Percentiles rank a stretch among this genome's conserved stretches.
Conservation (phyloP, 2,329 filamentous ascomycete genomes). For the Xylariales sp. region DNA sequence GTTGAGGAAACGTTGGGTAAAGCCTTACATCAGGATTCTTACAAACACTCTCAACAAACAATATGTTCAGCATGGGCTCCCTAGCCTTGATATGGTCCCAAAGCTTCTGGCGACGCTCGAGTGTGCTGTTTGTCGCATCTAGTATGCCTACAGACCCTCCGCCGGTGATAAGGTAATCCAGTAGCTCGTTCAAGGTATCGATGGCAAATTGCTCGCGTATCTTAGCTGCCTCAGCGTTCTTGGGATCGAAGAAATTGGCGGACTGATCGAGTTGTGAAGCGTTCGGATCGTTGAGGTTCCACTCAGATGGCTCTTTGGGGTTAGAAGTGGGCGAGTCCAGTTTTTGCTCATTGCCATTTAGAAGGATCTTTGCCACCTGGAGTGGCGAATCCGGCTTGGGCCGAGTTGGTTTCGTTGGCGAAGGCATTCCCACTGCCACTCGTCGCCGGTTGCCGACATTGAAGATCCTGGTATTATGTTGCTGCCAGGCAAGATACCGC, state of each 20-base stretch:
- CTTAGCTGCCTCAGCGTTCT: slow-evolving; percentile 75
- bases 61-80: slow-evolving; percentile 82
- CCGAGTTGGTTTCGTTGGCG: slow-evolving; percentile 27
- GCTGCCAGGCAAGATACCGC: slow-evolving; percentile 93
- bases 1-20: not conserved
- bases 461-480: slow-evolving; percentile 94
- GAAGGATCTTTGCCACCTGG: slow-evolving; percentile 52
- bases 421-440: slow-evolving; percentile 60
- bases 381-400: slow-evolving; percentile 39
- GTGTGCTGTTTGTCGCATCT: slow-evolving; percentile 95
- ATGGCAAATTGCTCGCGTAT: slow-evolving; percentile 89
- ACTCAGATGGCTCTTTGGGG: slow-evolving; percentile 31
- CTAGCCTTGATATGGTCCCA: slow-evolving; percentile 78
- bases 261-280: slow-evolving; percentile 70
- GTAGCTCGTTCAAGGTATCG: slow-evolving; percentile 84
- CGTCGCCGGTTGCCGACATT: slow-evolving; percentile 92
- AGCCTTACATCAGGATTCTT: slow-evolving; percentile 65
- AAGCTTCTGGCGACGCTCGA: slow-evolving; percentile 76
- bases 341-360: slow-evolving; percentile 42
- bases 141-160: slow-evolving; percentile 91
- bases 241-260: slow-evolving; percentile 89
- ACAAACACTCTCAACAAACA: slow-evolving; percentile 95
- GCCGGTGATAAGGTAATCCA: slow-evolving; percentile 79
- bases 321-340: slow-evolving; percentile 26
- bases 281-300: slow-evolving; percentile 27